Conservation (phyloP, 768 basidiomycete species). For the Tricholoma hemisulphureum region DNA sequence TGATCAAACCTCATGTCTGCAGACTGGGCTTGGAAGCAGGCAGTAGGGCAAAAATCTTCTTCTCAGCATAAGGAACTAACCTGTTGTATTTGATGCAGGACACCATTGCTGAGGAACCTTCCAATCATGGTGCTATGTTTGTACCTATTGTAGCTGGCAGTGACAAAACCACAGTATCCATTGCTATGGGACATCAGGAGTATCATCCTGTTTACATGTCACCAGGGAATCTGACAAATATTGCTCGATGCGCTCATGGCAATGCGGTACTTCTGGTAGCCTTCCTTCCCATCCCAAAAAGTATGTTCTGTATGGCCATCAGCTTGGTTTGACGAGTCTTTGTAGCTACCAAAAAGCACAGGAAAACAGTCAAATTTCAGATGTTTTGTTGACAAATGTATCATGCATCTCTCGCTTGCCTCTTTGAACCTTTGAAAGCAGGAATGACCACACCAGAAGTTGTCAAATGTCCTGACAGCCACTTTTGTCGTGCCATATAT, state of each 20-base stretch:
- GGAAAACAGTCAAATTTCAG: slow-evolving; percentile 17
- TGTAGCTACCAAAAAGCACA: slow-evolving; percentile 2
- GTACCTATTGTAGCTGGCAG: slow-evolving; percentile 28
- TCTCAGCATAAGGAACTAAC: background rate
- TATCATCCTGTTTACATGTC: no score
- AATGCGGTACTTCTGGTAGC: slow-evolving; percentile 26
- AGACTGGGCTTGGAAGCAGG: no score
- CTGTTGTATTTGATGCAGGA: slow-evolving; percentile 13
- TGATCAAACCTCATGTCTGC: no score
- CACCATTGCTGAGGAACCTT: slow-evolving; percentile 13
- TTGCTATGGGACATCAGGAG: no score
- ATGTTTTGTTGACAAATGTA: slow-evolving; percentile 30
- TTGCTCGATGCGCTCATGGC: slow-evolving; percentile 26
- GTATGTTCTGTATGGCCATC: slow-evolving; percentile 17
- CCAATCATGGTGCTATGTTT: slow-evolving; percentile 23
- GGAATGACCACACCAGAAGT: slow-evolving; percentile 30
- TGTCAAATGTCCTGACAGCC: slow-evolving; percentile 28
- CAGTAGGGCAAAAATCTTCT: slow-evolving; percentile 16
- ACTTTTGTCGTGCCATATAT: slow-evolving; percentile 27
- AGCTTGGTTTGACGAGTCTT: background rate
- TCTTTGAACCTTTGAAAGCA: slow-evolving; percentile 20
- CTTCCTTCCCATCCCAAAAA: slow-evolving; percentile 36
- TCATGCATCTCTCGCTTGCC: slow-evolving; percentile 25
- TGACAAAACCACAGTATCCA: slow-evolving; percentile 35
- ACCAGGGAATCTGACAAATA: slow-evolving; percentile 30